Evolutionary conservation across 2,329 filamentous ascomycete genomes (phyloP).

Genomic region (Aspergillus unguis): DNA sequence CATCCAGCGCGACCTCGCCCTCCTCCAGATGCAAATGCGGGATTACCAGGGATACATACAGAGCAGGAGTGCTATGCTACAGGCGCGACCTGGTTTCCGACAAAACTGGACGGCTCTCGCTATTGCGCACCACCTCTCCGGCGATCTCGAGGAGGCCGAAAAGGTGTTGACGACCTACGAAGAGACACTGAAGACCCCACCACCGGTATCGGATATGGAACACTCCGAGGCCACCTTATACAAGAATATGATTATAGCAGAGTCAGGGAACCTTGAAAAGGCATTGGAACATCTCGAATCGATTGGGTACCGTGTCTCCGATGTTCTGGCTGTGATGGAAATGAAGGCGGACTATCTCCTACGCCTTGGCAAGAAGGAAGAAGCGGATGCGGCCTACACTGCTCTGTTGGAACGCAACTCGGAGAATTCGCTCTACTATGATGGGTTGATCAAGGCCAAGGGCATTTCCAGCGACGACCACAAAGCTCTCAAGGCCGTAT

Average conservation of each 20-base stretch:
- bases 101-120: constrained; percentile 98
- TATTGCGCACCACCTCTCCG: constrained; percentile 86
- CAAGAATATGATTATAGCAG: constrained; percentile 91
- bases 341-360: constrained; percentile 79
- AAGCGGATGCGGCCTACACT: constrained; percentile 78
- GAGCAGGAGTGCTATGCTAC: constrained; percentile 82
- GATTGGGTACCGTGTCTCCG: constrained; percentile 72
- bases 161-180: constrained; percentile 89
- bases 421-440: constrained; percentile 83
- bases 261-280: constrained; percentile 75
- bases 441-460: constrained; percentile 68
- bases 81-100: constrained; percentile 73
- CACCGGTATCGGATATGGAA: constrained; percentile 76
- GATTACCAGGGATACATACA: constrained; percentile 92
- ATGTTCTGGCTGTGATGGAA: constrained; percentile 82
- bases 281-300: constrained; percentile 83
- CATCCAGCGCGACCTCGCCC: constrained; percentile 89
- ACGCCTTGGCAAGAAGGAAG: constrained; percentile 70
- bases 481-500: constrained; percentile 68
- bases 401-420: constrained; percentile 80
- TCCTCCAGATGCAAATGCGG: constrained; percentile 93
- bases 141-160: constrained; percentile 80
- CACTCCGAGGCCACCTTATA: constrained; percentile 93
- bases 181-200: constrained; percentile 80
- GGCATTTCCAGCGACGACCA: constrained; percentile 60